Base-by-base conservation (phyloP, 345 rosid genomes). In the Noccaea caerulescens region DNA sequence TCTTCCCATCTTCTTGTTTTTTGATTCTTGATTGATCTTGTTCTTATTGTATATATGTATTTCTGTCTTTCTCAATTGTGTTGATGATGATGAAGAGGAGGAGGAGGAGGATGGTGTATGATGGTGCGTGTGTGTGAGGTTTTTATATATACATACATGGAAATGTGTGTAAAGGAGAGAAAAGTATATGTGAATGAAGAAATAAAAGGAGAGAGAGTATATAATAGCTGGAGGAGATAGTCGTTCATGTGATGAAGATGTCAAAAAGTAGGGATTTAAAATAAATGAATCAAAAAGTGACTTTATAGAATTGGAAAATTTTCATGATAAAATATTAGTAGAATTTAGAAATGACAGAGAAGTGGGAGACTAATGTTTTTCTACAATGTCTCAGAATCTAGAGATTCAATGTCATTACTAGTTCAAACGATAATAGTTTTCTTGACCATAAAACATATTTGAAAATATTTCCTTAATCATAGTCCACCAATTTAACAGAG, bases 221-320 rank as follows among this genome's bases (percentile, higher is more conserved):
- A 76, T 82, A 82, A 77, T 79, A 82, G 85, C 91, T 79, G 83
- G 95, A 88, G 91, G 82, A 83, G 86, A 76, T 80, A 76, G 84
- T 76, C 77, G 39, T 79, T 58, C 61, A 78, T 50, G 62, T 39
- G 79, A 75, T 20, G 71, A 75, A 69, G 77, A 78, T 75, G 83
- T 84, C 72, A 79, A 86, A 83, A 86, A 80, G 73, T 60, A 36
- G 72, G 20, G 53, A 57, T 33, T 56, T 69, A 62, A 76, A 69
- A 68, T 59, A 67, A 66, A 62, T 83, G 69, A 46, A 57, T 53
- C 61, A 32, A 55, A 36, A 76, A 69, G 79, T 69, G 43, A 34
- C 75, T 69, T 76, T 76, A 76, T 76, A 60, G 79, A 76, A 61
- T 68, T 69, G 66, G 38, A 70, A 54, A 61, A 47, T 34, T 49